Evolutionary conservation across 2,329 filamentous ascomycete species (phyloP).

Genomic region (Pseudogymnoascus sp.): DNA sequence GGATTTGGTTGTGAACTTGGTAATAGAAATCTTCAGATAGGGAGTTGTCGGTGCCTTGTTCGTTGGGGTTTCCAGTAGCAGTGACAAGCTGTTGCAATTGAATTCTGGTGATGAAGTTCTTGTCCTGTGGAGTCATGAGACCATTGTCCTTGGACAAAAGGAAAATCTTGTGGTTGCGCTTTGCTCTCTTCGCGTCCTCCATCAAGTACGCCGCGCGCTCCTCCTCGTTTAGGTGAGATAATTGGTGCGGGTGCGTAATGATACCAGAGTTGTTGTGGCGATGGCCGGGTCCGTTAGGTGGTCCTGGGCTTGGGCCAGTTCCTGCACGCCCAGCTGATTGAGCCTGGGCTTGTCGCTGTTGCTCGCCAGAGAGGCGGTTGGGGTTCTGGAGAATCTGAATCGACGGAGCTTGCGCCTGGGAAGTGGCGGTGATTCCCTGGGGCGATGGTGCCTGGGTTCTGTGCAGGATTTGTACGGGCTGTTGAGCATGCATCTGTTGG

Average conservation of each 20-base stretch:
- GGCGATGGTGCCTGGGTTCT: constrained; percentile 21
- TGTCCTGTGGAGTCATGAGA: constrained; percentile 97
- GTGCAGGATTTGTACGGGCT: constrained; percentile 21
- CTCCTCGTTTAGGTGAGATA: constrained; percentile 71
- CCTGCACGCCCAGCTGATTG: constrained; percentile 28
- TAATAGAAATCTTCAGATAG: constrained; percentile 97
- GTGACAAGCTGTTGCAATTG: constrained; percentile 93
- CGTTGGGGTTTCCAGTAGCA: constrained; percentile 79
- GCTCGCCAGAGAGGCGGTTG: constrained; percentile 52
- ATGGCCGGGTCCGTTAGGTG: constrained; percentile 20
- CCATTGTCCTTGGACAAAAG: constrained; percentile 89
- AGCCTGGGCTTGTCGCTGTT: constrained; percentile 31
- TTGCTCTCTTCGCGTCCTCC: constrained; percentile 89
- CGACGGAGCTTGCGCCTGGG: constrained; percentile 48
- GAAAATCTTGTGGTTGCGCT: constrained; percentile 97
- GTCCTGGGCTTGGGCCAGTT: constrained; percentile 12
- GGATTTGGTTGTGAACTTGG: constrained; percentile 92
- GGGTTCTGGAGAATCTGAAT: constrained; percentile 76
- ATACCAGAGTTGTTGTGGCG: constrained; percentile 37
- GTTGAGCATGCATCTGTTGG: constrained; percentile 11
- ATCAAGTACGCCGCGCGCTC: constrained; percentile 77
- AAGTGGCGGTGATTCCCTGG: constrained; percentile 28
- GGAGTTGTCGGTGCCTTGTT: constrained; percentile 70
- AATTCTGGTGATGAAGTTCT: constrained; percentile 98
- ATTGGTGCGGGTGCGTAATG: constrained; percentile 64